Conservation (phyloP, 345 rosid genomes). For the Melaleuca quinquenervia region DNA sequence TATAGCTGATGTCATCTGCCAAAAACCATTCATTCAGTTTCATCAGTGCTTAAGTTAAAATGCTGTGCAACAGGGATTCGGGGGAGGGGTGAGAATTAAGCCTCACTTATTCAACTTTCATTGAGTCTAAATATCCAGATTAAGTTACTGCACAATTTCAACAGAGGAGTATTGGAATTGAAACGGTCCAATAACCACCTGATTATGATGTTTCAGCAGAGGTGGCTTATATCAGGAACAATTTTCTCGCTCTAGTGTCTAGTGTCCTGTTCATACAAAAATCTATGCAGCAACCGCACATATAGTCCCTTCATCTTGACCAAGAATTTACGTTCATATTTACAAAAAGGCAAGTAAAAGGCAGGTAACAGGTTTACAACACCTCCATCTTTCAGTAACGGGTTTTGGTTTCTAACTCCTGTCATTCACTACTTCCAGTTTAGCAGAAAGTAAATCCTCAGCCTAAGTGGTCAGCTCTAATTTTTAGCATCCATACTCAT, state of each 20-base stretch:
- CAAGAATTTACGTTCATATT: not conserved
- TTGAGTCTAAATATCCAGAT: not conserved
- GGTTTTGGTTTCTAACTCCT: not conserved
- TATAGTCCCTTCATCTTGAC: not conserved
- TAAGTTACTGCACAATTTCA: not conserved
- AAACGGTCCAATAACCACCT: not conserved
- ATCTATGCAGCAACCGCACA: not conserved
- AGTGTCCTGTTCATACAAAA: not conserved
- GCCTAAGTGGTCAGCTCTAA: not conserved
- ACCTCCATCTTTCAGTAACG: not conserved
- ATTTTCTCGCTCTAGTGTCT: not conserved
- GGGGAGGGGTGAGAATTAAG: not conserved
- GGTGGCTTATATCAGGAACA: not conserved
- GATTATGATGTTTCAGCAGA: not conserved
- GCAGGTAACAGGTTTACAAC: not conserved
- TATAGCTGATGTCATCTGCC: constrained; percentile 88
- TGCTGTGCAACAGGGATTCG: not conserved
- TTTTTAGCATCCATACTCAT: not conserved
- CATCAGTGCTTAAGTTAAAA: not conserved
- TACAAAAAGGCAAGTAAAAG: not conserved
- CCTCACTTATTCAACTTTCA: not conserved
- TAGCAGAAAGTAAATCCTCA: not conserved
- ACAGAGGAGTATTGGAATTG: not conserved
- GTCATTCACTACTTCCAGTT: not conserved
- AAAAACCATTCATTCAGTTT: constrained; percentile 1